These are phyloP conservation scores for Grosmannia penicillata DNA, from an alignment of 2,329 filamentous ascomycete genomes.

Conservation along the genomic window DNA sequence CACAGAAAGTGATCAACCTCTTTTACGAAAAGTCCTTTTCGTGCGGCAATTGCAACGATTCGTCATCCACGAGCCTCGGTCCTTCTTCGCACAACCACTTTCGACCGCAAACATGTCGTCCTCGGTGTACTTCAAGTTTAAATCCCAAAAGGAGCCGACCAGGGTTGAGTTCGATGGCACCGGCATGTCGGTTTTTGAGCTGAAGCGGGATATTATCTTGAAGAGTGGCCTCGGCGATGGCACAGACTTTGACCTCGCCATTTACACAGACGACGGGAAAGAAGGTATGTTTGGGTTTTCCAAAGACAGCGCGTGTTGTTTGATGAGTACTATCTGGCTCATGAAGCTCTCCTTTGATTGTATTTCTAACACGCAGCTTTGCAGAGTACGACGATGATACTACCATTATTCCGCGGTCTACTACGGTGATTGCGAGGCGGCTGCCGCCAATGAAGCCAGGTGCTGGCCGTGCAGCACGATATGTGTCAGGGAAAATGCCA, in stretches of 20 bases:
- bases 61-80: too few species aligned
- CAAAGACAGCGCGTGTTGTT: slow-evolving; percentile 6
- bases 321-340: too few species aligned
- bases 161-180: slow-evolving; percentile 95
- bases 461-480: slow-evolving; percentile 80
- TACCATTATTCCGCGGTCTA: slow-evolving; percentile 89
- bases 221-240: slow-evolving; percentile 90
- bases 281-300: slow-evolving; percentile 52
- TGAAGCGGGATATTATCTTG: slow-evolving; percentile 96
- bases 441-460: slow-evolving; percentile 73
- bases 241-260: slow-evolving; percentile 87
- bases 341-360: too few species aligned
- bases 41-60: background rate
- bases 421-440: slow-evolving; percentile 78
- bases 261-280: slow-evolving; percentile 81
- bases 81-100: too few species aligned
- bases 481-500: slow-evolving; percentile 93
- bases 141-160: slow-evolving; percentile 90
- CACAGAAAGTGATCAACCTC: too few species aligned
- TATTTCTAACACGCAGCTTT: too few species aligned
- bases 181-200: slow-evolving; percentile 92
- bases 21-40: background rate
- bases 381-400: slow-evolving; percentile 95
- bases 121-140: slow-evolving; percentile 99
- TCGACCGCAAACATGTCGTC: slow-evolving; percentile 57